phyloP scores from a whole-genome alignment of 352 stramenopile genomes.

The Pseudoperonospora humuli region DNA sequence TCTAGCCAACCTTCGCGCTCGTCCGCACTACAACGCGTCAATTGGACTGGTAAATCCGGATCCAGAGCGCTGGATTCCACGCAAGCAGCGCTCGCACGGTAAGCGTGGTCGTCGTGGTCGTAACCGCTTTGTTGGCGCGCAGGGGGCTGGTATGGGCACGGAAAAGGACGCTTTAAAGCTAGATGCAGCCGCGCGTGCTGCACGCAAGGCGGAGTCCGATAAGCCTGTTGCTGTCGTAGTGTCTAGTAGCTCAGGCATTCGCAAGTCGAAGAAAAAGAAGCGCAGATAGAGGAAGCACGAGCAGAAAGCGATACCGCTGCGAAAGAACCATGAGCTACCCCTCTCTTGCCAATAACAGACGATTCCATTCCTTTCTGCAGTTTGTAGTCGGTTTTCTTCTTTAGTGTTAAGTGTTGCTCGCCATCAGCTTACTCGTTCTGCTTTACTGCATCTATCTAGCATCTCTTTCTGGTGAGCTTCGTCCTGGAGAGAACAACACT shows the following conservation, averaged over 20 bases:
- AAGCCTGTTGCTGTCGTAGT: slow-evolving; percentile 56
- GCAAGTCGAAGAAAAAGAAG: slow-evolving; percentile 86
- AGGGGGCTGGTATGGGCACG: slow-evolving; percentile 69
- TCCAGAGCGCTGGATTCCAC: slow-evolving; percentile 79
- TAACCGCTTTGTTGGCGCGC: slow-evolving; percentile 78
- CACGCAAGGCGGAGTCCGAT: slow-evolving; percentile 53
- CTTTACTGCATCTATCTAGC: slow-evolving; percentile 16
- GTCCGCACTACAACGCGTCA: slow-evolving; percentile 65
- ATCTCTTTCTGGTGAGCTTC: neutral
- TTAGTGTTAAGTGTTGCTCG: slow-evolving; percentile 21
- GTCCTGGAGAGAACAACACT: neutral
- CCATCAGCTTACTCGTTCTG: slow-evolving; percentile 8
- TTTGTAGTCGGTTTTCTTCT: slow-evolving; percentile 17
- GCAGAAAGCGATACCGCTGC: too few species aligned
- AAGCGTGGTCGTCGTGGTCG: slow-evolving; percentile 66
- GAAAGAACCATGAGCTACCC: slow-evolving; percentile 3
- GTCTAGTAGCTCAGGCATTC: slow-evolving; percentile 47
- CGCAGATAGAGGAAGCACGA: slow-evolving; percentile 43
- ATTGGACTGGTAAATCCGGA: slow-evolving; percentile 73
- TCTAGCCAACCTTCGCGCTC: slow-evolving; percentile 48
- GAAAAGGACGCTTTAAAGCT: slow-evolving; percentile 79
- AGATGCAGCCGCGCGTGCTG: slow-evolving; percentile 67
- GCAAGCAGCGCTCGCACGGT: slow-evolving; percentile 74
- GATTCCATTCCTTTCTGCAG: slow-evolving; percentile 14
- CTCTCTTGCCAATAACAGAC: slow-evolving; percentile 15